phyloP scores from a whole-genome alignment of 805 yeast genomes.

The Komagataella mondaviorum region DNA sequence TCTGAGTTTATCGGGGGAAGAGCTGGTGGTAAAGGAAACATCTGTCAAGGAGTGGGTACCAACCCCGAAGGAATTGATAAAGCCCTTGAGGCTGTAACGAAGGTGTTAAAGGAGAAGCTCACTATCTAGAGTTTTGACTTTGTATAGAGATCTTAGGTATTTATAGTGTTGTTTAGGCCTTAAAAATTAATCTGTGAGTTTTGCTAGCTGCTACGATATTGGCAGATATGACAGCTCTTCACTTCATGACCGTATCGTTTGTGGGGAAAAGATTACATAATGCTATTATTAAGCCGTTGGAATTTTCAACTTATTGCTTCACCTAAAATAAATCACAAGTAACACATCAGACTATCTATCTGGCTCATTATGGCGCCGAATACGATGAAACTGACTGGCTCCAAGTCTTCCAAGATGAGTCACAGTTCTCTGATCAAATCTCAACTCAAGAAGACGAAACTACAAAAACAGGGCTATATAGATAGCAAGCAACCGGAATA shows the following conservation, averaged over 20 bases:
- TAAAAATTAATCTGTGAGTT: no score
- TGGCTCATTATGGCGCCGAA: background rate
- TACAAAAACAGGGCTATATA: background rate
- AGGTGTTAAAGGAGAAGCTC: slow-evolving; percentile 47
- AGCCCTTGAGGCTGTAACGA: slow-evolving; percentile 63
- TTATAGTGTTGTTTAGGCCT: background rate
- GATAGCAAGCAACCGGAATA: background rate
- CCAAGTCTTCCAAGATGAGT: slow-evolving; percentile 1
- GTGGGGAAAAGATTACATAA: background rate
- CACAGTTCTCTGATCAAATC: background rate
- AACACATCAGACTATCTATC: background rate
- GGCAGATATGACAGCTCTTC: no score
- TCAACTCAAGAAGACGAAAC: background rate
- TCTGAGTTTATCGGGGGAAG: slow-evolving; percentile 79
- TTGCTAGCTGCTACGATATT: background rate
- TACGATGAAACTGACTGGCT: slow-evolving; percentile 1
- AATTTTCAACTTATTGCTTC: background rate
- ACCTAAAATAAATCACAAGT: no score
- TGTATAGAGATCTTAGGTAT: background rate
- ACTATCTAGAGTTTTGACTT: slow-evolving; percentile 3
- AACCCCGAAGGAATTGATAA: slow-evolving; percentile 52
- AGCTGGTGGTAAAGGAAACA: slow-evolving; percentile 96
- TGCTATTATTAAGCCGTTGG: background rate
- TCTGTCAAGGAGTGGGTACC: slow-evolving; percentile 95
- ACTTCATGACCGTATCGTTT: no score